Conservation (phyloP, 2,329 filamentous ascomycete genomes). For the Hymenoscyphus infarciens region DNA sequence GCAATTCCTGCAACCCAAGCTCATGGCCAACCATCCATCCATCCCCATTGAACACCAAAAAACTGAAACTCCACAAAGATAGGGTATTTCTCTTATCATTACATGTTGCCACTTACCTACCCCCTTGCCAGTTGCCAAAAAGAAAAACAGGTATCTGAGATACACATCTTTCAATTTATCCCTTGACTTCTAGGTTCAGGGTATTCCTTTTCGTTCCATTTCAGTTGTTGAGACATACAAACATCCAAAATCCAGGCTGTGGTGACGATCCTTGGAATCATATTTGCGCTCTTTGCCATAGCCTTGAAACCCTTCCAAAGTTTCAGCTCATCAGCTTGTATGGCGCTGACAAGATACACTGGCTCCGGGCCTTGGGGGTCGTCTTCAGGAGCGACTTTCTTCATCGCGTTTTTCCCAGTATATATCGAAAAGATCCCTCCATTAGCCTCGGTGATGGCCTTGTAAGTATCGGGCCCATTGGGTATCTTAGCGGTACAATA, state of each 20-base stretch:
- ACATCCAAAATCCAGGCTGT: slow-evolving; percentile 89
- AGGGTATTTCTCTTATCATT: slow-evolving; percentile 5
- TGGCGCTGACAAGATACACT: slow-evolving; percentile 77
- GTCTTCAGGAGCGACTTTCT: slow-evolving; percentile 58
- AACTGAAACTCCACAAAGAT: slow-evolving; percentile 5
- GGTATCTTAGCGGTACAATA: slow-evolving; percentile 80
- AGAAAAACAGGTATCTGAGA: background rate
- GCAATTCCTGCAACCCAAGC: background rate
- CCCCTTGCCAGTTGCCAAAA: background rate
- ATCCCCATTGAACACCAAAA: background rate
- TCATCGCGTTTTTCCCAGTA: slow-evolving; percentile 64
- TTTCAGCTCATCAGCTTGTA: slow-evolving; percentile 61
- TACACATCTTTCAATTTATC: background rate
- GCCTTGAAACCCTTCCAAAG: slow-evolving; percentile 79
- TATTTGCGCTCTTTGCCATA: slow-evolving; percentile 73
- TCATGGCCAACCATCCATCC: background rate
- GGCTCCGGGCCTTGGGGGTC: slow-evolving; percentile 62
- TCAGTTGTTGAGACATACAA: slow-evolving; percentile 80
- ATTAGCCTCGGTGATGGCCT: slow-evolving; percentile 82
- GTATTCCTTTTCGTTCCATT: slow-evolving; percentile 62
- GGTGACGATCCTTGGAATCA: slow-evolving; percentile 75
- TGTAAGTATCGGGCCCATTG: slow-evolving; percentile 81
- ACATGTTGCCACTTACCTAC: background rate
- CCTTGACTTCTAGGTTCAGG: slow-evolving; percentile 32
- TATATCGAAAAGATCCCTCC: slow-evolving; percentile 80